These are phyloP conservation scores for Nepenthes gracilis DNA, from an alignment of 148 eudicot genomes.

Conservation along the genomic window DNA sequence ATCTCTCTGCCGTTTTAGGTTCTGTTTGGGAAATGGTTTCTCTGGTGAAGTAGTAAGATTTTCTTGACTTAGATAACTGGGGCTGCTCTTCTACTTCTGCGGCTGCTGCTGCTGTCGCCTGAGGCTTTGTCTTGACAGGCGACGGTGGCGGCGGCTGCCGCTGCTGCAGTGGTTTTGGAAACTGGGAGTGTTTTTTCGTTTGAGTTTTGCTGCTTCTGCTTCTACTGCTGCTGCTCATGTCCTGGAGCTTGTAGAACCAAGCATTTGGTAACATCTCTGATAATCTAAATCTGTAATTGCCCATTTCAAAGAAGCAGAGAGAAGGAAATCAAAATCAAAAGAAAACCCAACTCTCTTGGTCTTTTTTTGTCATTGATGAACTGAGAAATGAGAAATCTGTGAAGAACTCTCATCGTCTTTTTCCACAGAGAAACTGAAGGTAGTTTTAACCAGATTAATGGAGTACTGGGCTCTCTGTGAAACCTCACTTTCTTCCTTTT, in stretches of 20 bases:
- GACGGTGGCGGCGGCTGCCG: background rate
- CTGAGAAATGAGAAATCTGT: too few relatives aligned
- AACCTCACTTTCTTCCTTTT: too few relatives aligned
- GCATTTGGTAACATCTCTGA: constrained; percentile 49
- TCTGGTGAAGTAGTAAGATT: constrained; percentile 65
- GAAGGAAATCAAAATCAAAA: too few relatives aligned
- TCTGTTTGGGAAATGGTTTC: constrained; percentile 16
- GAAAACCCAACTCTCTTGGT: too few relatives aligned
- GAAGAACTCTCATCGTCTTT: too few relatives aligned
- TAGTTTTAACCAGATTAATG: too few relatives aligned
- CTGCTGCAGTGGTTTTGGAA: background rate
- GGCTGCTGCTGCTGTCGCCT: constrained; percentile 2
- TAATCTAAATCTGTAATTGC: constrained; percentile 31
- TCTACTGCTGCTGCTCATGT: constrained; percentile 17
- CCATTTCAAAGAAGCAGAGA: constrained; percentile 11
- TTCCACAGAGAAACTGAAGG: too few relatives aligned
- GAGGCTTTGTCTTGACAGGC: constrained; percentile 7
- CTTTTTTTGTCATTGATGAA: too few relatives aligned
- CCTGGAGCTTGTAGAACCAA: constrained; percentile 45
- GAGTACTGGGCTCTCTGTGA: too few relatives aligned
- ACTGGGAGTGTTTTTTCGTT: background rate
- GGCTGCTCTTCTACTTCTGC: background rate
- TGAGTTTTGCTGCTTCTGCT: constrained; percentile 3
- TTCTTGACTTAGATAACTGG: constrained; percentile 17
- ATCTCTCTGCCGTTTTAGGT: background rate